A percentile compares a stretch with the other conserved stretches of the same genome.
These are phyloP conservation scores for Suhomyces panamericanus DNA, from an alignment of 1,139 yeast genomes.

Conservation along the genomic window DNA sequence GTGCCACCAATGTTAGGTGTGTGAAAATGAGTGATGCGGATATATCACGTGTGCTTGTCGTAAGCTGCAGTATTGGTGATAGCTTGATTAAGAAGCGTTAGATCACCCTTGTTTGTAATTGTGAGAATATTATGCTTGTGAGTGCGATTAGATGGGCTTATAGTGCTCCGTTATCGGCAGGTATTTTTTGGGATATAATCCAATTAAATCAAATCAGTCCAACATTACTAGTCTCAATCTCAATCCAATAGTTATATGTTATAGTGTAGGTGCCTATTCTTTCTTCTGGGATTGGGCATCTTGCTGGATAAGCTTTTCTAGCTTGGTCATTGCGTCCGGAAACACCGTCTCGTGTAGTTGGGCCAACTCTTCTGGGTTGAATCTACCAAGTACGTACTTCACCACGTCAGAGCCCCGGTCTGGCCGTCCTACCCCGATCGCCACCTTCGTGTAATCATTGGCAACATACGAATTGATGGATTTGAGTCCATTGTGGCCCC, in stretches of 20 bases:
- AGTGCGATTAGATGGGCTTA: no score
- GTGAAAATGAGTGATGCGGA: slow-evolving; percentile 5
- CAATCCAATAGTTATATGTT: no score
- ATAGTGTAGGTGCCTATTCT: background rate
- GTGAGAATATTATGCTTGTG: no score
- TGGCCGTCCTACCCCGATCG: slow-evolving; percentile 77
- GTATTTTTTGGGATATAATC: no score
- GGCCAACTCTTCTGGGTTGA: slow-evolving; percentile 38
- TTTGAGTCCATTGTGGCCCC: slow-evolving; percentile 82
- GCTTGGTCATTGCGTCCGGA: slow-evolving; percentile 36
- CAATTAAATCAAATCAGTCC: no score
- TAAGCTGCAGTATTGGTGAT: background rate
- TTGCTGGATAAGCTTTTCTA: slow-evolving; percentile 33
- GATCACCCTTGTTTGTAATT: no score
- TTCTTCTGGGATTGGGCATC: background rate
- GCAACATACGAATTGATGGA: slow-evolving; percentile 47
- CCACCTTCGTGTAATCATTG: slow-evolving; percentile 52
- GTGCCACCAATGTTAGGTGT: background rate
- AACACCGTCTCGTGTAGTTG: slow-evolving; percentile 35
- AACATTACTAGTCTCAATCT: no score
- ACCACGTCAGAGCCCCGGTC: slow-evolving; percentile 47
- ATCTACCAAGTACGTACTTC: slow-evolving; percentile 59
- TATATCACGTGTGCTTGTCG: background rate
- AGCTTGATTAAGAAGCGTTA: no score
- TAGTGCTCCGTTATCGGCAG: no score